phyloP scores from a whole-genome alignment of 75 land plant species.

The Sequoiadendron giganteum region DNA sequence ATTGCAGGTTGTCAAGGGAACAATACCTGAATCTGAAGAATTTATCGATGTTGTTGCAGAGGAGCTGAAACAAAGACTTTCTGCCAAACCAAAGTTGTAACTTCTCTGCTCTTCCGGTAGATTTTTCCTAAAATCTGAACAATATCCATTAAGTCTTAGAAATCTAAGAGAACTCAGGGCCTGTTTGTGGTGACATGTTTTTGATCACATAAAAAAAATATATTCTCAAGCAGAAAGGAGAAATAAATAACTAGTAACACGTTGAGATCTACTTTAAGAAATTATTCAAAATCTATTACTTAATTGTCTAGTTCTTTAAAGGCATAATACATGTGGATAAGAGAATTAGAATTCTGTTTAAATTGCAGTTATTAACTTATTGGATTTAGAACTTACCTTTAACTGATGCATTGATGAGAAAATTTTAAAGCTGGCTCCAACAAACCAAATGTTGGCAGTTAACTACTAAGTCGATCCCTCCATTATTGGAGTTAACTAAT shows the following conservation, averaged over 20 bases:
- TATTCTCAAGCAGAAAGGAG: neutral
- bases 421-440: neutral
- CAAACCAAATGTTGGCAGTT: too few relatives aligned
- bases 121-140: neutral
- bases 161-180: neutral
- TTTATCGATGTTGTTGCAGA: slow-evolving; percentile 76
- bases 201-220: neutral
- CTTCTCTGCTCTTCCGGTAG: neutral
- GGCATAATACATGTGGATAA: neutral
- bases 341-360: neutral
- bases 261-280: neutral
- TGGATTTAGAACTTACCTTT: neutral
- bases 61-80: slow-evolving; percentile 42
- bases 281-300: neutral
- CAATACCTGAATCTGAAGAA: slow-evolving; percentile 65
- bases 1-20: slow-evolving; percentile 44
- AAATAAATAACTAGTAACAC: neutral
- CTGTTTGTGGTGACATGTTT: neutral
- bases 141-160: neutral
- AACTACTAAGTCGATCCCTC: too few relatives aligned
- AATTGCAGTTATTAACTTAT: neutral
- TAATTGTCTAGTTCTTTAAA: neutral
- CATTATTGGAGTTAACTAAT: too few relatives aligned
- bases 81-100: slow-evolving; percentile 36
- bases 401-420: neutral